These are phyloP conservation scores for Isabelozyma rhagii DNA, from an alignment of 805 yeast genomes.

Conservation along the genomic window DNA sequence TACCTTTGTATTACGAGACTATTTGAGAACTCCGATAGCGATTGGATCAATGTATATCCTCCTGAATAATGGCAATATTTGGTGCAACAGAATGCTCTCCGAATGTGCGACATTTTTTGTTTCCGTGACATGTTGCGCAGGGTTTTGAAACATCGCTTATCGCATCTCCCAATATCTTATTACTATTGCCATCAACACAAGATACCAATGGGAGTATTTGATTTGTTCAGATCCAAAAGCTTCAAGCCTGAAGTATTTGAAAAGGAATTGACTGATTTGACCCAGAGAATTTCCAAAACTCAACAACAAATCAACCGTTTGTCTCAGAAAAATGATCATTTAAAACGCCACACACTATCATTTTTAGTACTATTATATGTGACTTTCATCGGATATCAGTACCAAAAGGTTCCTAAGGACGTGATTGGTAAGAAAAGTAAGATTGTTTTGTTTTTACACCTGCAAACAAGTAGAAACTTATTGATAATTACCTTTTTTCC, in stretches of 20 bases:
- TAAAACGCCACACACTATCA: constrained; percentile 12
- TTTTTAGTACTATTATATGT: constrained; percentile 20
- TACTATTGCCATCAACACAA: too few species aligned
- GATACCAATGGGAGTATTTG: constrained; percentile 24
- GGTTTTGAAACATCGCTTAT: too few species aligned
- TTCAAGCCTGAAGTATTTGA: constrained; percentile 32
- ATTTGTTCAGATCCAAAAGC: constrained; percentile 19
- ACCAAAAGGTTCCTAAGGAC: constrained; percentile 14
- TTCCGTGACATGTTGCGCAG: too few species aligned
- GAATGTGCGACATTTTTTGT: too few species aligned
- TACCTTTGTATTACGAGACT: too few species aligned
- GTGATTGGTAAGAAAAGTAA: constrained; percentile 11
- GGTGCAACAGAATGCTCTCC: too few species aligned
- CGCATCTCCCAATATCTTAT: too few species aligned
- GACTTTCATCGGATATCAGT: constrained; percentile 16
- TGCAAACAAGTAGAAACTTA: constrained; percentile 19
- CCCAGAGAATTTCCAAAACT: constrained; percentile 23
- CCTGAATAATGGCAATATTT: too few species aligned
- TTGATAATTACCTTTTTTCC: constrained; percentile 22
- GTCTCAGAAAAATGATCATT: constrained; percentile 8
- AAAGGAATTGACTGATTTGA: constrained; percentile 27
- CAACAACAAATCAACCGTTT: constrained; percentile 22
- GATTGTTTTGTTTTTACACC: constrained; percentile 19
- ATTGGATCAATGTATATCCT: too few species aligned
- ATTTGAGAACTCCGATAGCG: too few species aligned